Evolutionary conservation across 495 filamentous ascomycete genomes (phyloP), one percentile per base, ranked within the genome.

Genomic region (Rostrohypoxylon terebratum): DNA sequence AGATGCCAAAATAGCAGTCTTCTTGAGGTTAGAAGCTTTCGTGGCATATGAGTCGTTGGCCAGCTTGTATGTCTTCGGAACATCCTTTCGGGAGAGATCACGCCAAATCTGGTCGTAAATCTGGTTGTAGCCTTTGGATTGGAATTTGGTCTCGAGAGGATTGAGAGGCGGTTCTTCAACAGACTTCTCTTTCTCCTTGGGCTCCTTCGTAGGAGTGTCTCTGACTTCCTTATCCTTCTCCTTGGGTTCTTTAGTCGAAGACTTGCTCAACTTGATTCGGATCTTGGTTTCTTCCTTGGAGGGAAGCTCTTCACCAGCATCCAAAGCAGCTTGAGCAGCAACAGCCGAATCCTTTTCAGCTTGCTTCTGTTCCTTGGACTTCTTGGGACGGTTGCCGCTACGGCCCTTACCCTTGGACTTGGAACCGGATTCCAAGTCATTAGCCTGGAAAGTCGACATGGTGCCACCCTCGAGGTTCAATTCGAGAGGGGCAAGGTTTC

Each of bases 71-170:
- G 97, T 92, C 81, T 97, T 97, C 70, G 90, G 92, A 70, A 98
- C 93, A 79, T 97, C 94, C 79, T 97, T 98, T 51, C 90, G 88
- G 4, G 94, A 93, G 57, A 98, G 90, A 75, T 99, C 96, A 28
- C 94, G 91, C 93, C 93, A 97, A 71, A 99, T 99, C 81, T 98
- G 94, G 76, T 97, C 96, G 80, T 97, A 98, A 40, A 99, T 96
- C 80, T 97, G 94, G 72, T 94, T 93, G 83, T 96, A 98, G 21
- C 92, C 92, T 77, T 98, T 97, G 36, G 93, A 94, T 68, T 91
- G 91, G 81, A 92, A 96, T 60, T 87, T 87, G 59, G 81, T 80
- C 70, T 85, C 83, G 33, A 84, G 78, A 57, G 76, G 74, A 16
- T 78, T 75, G 38, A 80, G 76, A 36, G 85, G 84, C 9, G 82